These are phyloP conservation scores for Serendipita sp. DNA, from an alignment of 768 basidiomycete species.

Conservation along the genomic window DNA sequence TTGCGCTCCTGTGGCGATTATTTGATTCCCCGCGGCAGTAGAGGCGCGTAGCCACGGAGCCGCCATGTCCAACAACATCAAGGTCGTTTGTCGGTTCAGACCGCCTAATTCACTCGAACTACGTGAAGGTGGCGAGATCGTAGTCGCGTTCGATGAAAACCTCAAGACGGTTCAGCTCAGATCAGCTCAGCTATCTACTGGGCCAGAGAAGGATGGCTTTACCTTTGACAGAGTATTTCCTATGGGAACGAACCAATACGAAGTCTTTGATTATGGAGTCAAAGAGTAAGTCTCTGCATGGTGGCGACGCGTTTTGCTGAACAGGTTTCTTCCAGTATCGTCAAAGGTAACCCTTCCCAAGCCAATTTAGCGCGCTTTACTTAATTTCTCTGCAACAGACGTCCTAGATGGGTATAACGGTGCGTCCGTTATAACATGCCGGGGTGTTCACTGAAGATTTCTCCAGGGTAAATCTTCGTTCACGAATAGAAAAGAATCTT, in stretches of 20 bases:
- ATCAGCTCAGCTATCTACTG: constrained; percentile 47
- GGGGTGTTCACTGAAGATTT: neutral
- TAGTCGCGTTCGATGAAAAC: constrained; percentile 78
- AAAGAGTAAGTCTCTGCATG: constrained; percentile 54
- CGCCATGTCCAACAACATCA: constrained; percentile 57
- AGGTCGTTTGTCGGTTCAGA: constrained; percentile 99
- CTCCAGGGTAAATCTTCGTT: constrained; percentile 1
- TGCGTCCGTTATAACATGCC: constrained; percentile 31
- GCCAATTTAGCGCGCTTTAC: neutral
- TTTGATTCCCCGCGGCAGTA: too few relatives aligned
- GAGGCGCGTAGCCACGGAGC: neutral
- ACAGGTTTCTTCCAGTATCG: constrained; percentile 24
- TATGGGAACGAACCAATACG: constrained; percentile 74
- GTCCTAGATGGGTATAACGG: constrained; percentile 98
- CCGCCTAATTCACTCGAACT: constrained; percentile 85
- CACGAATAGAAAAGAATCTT: neutral
- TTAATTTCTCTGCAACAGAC: constrained; percentile 33
- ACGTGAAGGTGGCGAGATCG: constrained; percentile 74
- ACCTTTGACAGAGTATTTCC: constrained; percentile 95
- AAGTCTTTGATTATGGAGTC: constrained; percentile 97
- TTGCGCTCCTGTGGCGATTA: too few relatives aligned
- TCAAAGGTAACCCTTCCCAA: neutral
- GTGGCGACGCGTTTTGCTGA: constrained; percentile 49
- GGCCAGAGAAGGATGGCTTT: constrained; percentile 93
- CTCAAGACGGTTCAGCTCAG: constrained; percentile 69